These are phyloP conservation scores for Penicillium waksmanii DNA, from an alignment of 495 filamentous ascomycete genomes.

Conservation along the genomic window DNA sequence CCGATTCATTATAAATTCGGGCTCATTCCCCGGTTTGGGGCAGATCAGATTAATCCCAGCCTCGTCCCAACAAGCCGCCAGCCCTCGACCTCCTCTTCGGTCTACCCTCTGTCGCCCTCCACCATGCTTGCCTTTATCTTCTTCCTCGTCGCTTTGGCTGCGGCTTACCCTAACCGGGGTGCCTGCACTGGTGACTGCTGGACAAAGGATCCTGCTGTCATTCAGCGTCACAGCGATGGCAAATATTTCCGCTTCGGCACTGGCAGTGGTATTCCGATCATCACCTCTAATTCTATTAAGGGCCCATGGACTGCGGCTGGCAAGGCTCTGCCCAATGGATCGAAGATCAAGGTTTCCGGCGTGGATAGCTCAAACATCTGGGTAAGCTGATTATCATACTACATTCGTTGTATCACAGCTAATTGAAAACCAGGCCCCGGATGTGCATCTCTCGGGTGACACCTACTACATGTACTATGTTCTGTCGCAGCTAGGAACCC, in stretches of 20 bases:
- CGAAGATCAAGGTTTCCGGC: conserved; percentile 57
- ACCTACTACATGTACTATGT: conserved; percentile 76
- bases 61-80: conserved; percentile 5
- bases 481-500: conserved; percentile 65
- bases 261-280: conserved; percentile 60
- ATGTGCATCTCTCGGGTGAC: conserved; percentile 57
- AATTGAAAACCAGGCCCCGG: conserved; percentile 59
- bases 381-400: conserved; percentile 42
- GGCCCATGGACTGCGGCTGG: conserved; percentile 70
- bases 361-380: conserved; percentile 56
- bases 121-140: conserved; percentile 31
- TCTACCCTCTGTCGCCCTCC: conserved; percentile 1
- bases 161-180: conserved; percentile 54
- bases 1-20: conserved; percentile 30
- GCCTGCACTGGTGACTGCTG: conserved; percentile 63
- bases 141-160: conserved; percentile 31
- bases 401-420: conserved; percentile 1
- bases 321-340: conserved; percentile 57
- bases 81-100: not conserved
- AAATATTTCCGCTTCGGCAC: conserved; percentile 77
- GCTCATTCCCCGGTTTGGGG: conserved; percentile 6
- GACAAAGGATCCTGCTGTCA: conserved; percentile 66
- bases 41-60: not conserved
- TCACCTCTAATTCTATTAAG: conserved; percentile 57
- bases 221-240: conserved; percentile 64